Conservation (phyloP, 2,329 filamentous ascomycete genomes). For the Neopestalotiopsis rosae region DNA sequence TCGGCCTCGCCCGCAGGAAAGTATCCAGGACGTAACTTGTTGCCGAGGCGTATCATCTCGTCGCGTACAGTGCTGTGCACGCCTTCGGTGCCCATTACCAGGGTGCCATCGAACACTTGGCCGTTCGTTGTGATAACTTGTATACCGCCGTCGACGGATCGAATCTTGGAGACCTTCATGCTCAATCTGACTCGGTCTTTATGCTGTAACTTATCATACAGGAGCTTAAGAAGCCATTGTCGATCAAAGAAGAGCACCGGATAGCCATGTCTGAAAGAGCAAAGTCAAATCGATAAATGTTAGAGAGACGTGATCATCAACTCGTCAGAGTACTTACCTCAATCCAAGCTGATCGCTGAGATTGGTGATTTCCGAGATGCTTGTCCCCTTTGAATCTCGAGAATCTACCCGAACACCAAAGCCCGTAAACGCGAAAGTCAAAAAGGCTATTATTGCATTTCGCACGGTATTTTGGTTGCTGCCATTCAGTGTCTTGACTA, state of each 20-base stretch:
- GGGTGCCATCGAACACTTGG: slow-evolving; percentile 33
- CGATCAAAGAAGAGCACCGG: slow-evolving; percentile 41
- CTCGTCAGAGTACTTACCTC: too few species aligned
- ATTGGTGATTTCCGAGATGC: slow-evolving; percentile 18
- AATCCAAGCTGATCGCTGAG: slow-evolving; percentile 7
- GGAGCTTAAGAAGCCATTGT: slow-evolving; percentile 36
- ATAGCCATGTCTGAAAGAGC: slow-evolving; percentile 36
- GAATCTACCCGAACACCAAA: too few species aligned
- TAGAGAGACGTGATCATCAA: too few species aligned
- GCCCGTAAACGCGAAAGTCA: too few species aligned
- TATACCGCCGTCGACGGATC: slow-evolving; percentile 29
- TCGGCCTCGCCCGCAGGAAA: slow-evolving; percentile 28
- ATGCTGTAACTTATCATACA: slow-evolving; percentile 39
- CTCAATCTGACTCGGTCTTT: slow-evolving; percentile 38
- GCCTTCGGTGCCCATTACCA: slow-evolving; percentile 47
- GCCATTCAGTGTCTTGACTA: too few species aligned
- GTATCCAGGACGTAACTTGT: slow-evolving; percentile 29
- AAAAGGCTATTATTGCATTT: too few species aligned
- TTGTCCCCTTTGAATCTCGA: slow-evolving; percentile 22
- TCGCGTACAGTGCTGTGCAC: slow-evolving; percentile 43
- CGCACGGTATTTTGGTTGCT: too few species aligned
- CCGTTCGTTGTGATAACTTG: slow-evolving; percentile 39
- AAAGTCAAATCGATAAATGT: too few species aligned
- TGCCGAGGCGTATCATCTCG: slow-evolving; percentile 27
- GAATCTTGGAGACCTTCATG: slow-evolving; percentile 35